phyloP scores from a whole-genome alignment of 2,329 filamentous ascomycete species.

The Graphilbum fragrans region DNA sequence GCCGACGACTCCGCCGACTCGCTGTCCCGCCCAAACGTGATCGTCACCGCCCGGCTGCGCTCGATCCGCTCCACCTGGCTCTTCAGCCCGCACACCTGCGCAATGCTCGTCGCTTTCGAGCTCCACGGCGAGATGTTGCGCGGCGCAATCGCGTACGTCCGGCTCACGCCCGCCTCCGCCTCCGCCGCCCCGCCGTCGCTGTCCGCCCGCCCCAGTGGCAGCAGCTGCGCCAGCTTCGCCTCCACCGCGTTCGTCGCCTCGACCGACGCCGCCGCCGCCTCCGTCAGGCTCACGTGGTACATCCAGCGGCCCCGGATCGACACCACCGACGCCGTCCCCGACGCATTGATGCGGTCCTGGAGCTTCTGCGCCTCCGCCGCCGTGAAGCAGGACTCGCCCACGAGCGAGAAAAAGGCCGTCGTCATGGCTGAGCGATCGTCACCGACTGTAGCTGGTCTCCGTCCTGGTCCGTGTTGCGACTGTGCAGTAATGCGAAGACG shows the following conservation, averaged over 20 bases:
- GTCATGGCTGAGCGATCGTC: no score
- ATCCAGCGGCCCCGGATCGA: slow-evolving; percentile 42
- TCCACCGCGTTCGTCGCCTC: slow-evolving; percentile 25
- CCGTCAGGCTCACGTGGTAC: slow-evolving; percentile 54
- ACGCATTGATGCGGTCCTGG: slow-evolving; percentile 26
- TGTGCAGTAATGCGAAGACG: no score
- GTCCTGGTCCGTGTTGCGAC: no score
- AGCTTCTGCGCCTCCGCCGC: slow-evolving; percentile 31
- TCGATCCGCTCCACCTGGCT: slow-evolving; percentile 66
- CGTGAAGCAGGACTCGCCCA: slow-evolving; percentile 31
- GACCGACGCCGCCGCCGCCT: slow-evolving; percentile 22
- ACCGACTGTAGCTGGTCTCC: background rate
- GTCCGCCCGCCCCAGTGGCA: slow-evolving; percentile 23
- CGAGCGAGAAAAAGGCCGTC: slow-evolving; percentile 11
- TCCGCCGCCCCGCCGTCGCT: slow-evolving; percentile 20
- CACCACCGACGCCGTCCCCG: slow-evolving; percentile 29
- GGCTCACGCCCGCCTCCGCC: background rate
- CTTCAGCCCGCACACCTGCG: slow-evolving; percentile 77
- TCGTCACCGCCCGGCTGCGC: slow-evolving; percentile 67
- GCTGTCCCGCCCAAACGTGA: slow-evolving; percentile 52
- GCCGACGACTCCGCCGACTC: slow-evolving; percentile 34
- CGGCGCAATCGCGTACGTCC: slow-evolving; percentile 61
- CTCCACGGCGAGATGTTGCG: slow-evolving; percentile 94
- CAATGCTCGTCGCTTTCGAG: slow-evolving; percentile 88
- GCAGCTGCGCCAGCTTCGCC: slow-evolving; percentile 32